Evolutionary conservation across 805 yeast genomes (phyloP), one percentile per base, ranked within the genome.

Genomic region (Candida qinlingensis): DNA sequence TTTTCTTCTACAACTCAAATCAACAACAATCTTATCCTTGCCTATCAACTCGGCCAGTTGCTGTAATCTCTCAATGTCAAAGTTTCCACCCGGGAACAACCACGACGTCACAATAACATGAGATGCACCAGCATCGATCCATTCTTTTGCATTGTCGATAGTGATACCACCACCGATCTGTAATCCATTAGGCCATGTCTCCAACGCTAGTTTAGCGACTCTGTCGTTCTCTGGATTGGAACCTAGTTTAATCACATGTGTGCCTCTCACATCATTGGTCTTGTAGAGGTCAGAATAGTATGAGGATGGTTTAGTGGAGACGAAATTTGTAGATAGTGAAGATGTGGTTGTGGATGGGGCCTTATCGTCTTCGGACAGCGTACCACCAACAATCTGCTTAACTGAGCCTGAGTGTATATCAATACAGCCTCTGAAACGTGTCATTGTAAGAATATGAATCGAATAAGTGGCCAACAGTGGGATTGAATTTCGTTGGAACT

Each of bases 91-190:
- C 4, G 89, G 87, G 63, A 94, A 94, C 38, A 94, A 66, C 86
- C 92, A 94, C 48, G 96, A 86, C 1, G 99, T 94, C 19, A 94
- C 82, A 46, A 94, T 94, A 13, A 94, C 87, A 65, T 94, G 94
- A 5, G 84, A 75, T 0, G 99, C 99, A 10, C 87, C 83, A 6
- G 68, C 62, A 26, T 83, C 79, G 40, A 94, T 69, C 99, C 99
- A 94, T 10, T 69, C 60, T 49, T 72, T 49, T 2, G 96, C 96
- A 65, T 94, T 94, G 1, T 70, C 68, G 31, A 74, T 76, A 51
- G 72, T 89, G 53, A 92, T 89, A 0, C 98, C 98, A 27, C 99
- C 99, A 2, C 99, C 99, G 10, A 92, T 77, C 67, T 92, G 98
- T 46, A 92, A 67, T 31, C 72, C 65, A 4, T 67, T 61, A 0